phyloP scores from a whole-genome alignment of 2,329 filamentous ascomycete genomes.

The Alternaria burnsii region DNA sequence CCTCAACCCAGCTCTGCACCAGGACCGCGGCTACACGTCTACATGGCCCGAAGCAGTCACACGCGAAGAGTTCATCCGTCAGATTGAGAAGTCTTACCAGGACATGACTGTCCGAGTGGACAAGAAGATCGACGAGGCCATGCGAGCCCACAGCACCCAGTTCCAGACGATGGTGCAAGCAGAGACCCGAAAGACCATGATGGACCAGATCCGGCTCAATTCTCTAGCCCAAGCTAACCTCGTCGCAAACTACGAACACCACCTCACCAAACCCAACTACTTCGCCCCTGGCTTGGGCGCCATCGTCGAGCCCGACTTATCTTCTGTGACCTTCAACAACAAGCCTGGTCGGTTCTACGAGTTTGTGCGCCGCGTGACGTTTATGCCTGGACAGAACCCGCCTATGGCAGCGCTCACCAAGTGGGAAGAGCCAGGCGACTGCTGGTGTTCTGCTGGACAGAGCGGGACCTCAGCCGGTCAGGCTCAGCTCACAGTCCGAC shows the following conservation, averaged over 20 bases:
- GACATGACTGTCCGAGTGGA: slow-evolving; percentile 33
- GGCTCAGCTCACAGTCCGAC: slow-evolving; percentile 69
- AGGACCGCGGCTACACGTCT: slow-evolving; percentile 10
- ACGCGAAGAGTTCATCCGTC: slow-evolving; percentile 59
- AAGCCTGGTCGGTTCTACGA: slow-evolving; percentile 18
- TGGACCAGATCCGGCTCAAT: slow-evolving; percentile 42
- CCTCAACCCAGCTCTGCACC: slow-evolving; percentile 14
- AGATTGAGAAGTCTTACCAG: slow-evolving; percentile 38
- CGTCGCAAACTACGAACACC: slow-evolving; percentile 42
- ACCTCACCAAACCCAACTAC: slow-evolving; percentile 70
- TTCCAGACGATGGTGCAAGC: slow-evolving; percentile 25
- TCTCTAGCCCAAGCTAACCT: slow-evolving; percentile 45
- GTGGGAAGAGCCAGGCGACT: slow-evolving; percentile 85
- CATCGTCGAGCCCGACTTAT: slow-evolving; percentile 65
- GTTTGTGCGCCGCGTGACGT: slow-evolving; percentile 23
- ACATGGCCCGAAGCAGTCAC: slow-evolving; percentile 47
- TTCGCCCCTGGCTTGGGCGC: slow-evolving; percentile 74
- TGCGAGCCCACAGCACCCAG: slow-evolving; percentile 27
- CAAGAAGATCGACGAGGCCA: slow-evolving; percentile 31
- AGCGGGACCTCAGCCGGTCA: slow-evolving; percentile 59
- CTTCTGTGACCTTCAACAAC: slow-evolving; percentile 61
- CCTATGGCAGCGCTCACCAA: slow-evolving; percentile 67
- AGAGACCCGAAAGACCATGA: slow-evolving; percentile 43
- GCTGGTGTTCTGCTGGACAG: slow-evolving; percentile 76
- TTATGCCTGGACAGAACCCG: slow-evolving; percentile 43